Base-by-base conservation (phyloP, 495 filamentous ascomycete species). In the Neurospora sp. region DNA sequence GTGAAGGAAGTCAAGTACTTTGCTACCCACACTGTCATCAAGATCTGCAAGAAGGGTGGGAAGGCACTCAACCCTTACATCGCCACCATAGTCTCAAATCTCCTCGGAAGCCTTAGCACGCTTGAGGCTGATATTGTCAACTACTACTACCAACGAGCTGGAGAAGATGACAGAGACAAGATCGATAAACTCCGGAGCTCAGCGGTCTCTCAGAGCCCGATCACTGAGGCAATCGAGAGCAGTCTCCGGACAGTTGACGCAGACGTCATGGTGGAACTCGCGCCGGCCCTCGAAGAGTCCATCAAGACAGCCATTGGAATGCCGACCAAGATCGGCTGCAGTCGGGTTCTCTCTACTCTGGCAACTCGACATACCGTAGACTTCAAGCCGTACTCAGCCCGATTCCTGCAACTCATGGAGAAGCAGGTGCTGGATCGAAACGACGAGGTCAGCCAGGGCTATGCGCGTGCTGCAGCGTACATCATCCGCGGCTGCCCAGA, bases 151-250 rank as follows among this genome's bases (percentile, higher is more conserved):
- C 88, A 97, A 74, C 94, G 96, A 76, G 92, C 93, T 0, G 89
- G 91, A 42, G 94, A 95, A 73, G 97, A 97, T 76, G 91, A 93
- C 71, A 84, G 94, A 23, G 92, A 97, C 72, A 87, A 89, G 76
- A 94, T 99, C 73, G 96, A 99, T 82, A 93, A 92, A 77, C 87
- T 91, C 80, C 88, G 96, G 70, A 87, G 93, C 41, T 89, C 85
- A n/a, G 90, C 87, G 77, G 92, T 97, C 23, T 91, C 93, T 38
- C 88, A 87, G 12, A 96, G 92, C n/a, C 94, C 96, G 1, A 90
- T 98, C 80, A 94, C 93, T 84, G 96, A 98, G 81, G 94, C 94
- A 27, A 93, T 98, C 76, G 94, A 97, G 73, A 88, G 93, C 77
- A 94, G 93, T 80, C 84, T 99, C 39, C 93, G 97, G 75, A 88